Percentiles rank a stretch among this genome's conserved stretches.
Conservation (phyloP, 148 eudicot species). For the Agrostemma githago region DNA sequence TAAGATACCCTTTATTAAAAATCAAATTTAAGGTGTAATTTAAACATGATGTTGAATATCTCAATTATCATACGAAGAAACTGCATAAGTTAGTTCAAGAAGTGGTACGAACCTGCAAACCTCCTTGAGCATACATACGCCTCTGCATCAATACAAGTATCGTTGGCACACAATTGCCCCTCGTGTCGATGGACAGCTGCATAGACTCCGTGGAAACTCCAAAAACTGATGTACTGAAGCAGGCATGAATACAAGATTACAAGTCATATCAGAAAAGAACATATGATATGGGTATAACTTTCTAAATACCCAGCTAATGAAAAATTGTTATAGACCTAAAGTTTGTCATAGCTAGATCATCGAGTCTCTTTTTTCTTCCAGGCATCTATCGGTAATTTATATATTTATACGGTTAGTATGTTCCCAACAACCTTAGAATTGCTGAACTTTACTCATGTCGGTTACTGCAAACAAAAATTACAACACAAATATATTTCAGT, state of each 20-base stretch:
- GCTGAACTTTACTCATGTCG: too few relatives aligned
- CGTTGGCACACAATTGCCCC: slow-evolving; percentile 94
- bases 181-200: slow-evolving; percentile 78
- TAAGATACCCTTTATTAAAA: not conserved
- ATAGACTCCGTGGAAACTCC: slow-evolving; percentile 99
- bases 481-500: not conserved
- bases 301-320: too few relatives aligned
- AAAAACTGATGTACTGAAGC: slow-evolving; percentile 85
- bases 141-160: slow-evolving; percentile 86
- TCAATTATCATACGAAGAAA: not conserved
- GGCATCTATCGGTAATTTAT: not conserved
- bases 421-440: too few relatives aligned
- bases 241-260: slow-evolving; percentile 12
- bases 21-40: not conserved
- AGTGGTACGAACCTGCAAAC: slow-evolving; percentile 57
- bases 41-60: not conserved
- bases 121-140: slow-evolving; percentile 87
- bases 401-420: not conserved
- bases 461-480: not conserved
- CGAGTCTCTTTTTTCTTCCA: not conserved
- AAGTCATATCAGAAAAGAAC: slow-evolving; percentile 1
- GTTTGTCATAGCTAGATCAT: not conserved
- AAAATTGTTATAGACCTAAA: not conserved
- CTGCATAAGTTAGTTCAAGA: not conserved
- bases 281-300: not conserved